phyloP scores from a whole-genome alignment of 495 filamentous ascomycete genomes.

The Oidiodendron maius region DNA sequence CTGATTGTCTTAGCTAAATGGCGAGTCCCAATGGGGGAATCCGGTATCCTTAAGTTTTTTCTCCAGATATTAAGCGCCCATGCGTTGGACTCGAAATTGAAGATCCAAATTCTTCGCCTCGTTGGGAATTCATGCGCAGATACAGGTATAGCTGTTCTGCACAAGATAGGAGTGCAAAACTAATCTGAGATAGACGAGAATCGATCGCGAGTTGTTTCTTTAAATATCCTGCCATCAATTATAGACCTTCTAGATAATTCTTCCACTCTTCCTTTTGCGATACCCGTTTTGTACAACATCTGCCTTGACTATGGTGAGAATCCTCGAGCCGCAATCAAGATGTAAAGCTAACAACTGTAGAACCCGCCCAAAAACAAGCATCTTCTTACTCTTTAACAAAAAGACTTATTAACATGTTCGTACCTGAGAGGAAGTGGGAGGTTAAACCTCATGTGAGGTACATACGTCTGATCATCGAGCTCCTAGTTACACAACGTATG shows the following conservation, averaged over 20 bases:
- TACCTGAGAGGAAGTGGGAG: slow-evolving; percentile 25
- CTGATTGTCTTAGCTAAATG: slow-evolving; percentile 42
- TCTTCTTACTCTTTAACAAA: slow-evolving; percentile 35
- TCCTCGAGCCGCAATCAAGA: background rate
- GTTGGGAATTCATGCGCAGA: slow-evolving; percentile 82
- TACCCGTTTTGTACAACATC: slow-evolving; percentile 69
- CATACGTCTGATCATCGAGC: slow-evolving; percentile 41
- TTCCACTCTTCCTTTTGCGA: slow-evolving; percentile 47
- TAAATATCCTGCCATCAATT: slow-evolving; percentile 48
- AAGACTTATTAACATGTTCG: slow-evolving; percentile 33
- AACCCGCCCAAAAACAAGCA: slow-evolving; percentile 47
- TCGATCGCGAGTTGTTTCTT: slow-evolving; percentile 55
- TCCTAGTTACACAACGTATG: slow-evolving; percentile 40
- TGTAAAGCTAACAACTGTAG: slow-evolving; percentile 23
- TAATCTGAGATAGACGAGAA: slow-evolving; percentile 56
- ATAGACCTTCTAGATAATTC: slow-evolving; percentile 45
- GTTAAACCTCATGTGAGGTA: slow-evolving; percentile 28
- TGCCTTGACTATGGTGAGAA: slow-evolving; percentile 66
- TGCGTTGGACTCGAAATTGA: slow-evolving; percentile 26
- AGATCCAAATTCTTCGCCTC: slow-evolving; percentile 55
- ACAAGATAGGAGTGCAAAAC: slow-evolving; percentile 1
- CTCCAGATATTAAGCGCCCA: slow-evolving; percentile 44
- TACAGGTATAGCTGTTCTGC: slow-evolving; percentile 44
- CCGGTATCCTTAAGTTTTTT: slow-evolving; percentile 64
- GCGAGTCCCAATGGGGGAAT: slow-evolving; percentile 58